Conservation (phyloP, 2,329 filamentous ascomycete genomes). For the Colletotrichum melonis region DNA sequence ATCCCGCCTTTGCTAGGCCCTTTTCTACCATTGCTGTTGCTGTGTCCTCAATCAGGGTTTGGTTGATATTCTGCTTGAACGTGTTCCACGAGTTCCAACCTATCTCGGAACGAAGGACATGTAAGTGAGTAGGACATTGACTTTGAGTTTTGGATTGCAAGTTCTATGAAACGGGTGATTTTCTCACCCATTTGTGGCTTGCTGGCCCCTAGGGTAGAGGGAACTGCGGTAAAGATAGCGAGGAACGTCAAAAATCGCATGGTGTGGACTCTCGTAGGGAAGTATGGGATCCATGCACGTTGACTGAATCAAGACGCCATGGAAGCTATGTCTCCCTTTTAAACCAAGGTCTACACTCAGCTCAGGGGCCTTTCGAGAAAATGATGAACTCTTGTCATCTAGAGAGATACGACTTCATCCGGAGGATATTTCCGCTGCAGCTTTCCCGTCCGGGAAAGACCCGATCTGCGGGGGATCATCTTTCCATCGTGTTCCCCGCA, state of each 20-base stretch:
- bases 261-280: neutral
- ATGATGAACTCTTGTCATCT: neutral
- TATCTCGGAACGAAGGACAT: constrained; percentile 44
- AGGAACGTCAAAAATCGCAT: neutral
- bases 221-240: neutral
- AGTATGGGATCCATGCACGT: neutral
- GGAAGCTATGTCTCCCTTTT: neutral
- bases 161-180: neutral
- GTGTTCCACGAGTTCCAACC: constrained; percentile 35
- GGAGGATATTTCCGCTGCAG: neutral
- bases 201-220: neutral
- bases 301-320: no score
- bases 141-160: neutral
- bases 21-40: constrained; percentile 15
- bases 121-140: constrained; percentile 16
- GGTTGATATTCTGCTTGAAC: constrained; percentile 37
- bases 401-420: neutral
- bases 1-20: constrained; percentile 18
- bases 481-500: neutral
- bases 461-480: constrained; percentile 8
- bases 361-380: neutral
- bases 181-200: constrained; percentile 10
- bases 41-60: constrained; percentile 35
- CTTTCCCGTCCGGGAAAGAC: neutral
- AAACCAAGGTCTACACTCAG: neutral